Evolutionary conservation across 805 yeast species (phyloP), one percentile per base, ranked within the genome.

Genomic region (Saccharomycopsis javanensis): DNA sequence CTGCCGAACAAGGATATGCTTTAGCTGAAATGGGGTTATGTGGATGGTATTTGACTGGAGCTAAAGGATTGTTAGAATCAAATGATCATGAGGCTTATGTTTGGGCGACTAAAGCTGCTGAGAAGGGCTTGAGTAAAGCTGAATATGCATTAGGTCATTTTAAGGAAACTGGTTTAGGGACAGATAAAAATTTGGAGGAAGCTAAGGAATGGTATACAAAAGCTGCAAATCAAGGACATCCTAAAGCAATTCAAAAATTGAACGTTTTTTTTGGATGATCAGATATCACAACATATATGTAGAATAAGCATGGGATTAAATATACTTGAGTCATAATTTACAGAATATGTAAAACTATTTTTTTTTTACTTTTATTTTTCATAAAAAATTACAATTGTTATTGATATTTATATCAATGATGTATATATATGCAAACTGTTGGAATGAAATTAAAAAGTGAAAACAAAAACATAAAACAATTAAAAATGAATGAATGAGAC

Each of bases 41-140:
- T 59, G 90, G 90, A 52, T 86, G 92, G 91, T 81, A 83, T 63
- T 74, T 86, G 11, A 82, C 89, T 0, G 95, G 95, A 1, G 81
- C 81, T 0, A 73, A 75, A 13, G 79, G 75, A 1, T 71, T 80
- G 1, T 67, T 86, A 48, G 70, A 71, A 48, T 75, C 78, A 6
- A 82, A 82, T 67, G 85, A 80, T 61, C 75, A 73, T 50, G 85
- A 84, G 71, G 88, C 90, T 0, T 83, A 79, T 61, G 67, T 78
- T 16, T 86, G 88, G 83, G 86, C 88, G 3, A 64, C 73, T 6
- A 76, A 77, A 57, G 84, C 86, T n/a, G 79, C 87, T 0, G 80
- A 79, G 56, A 77, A 76, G 27, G 84, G 83, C 25, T 72, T 81
- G 55, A 72, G 79, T 1, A 79, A 82, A 60, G 88, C 87, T 2